These are phyloP conservation scores for Termitomyces sp. DNA, from an alignment of 768 basidiomycete species.

Conservation along the genomic window DNA sequence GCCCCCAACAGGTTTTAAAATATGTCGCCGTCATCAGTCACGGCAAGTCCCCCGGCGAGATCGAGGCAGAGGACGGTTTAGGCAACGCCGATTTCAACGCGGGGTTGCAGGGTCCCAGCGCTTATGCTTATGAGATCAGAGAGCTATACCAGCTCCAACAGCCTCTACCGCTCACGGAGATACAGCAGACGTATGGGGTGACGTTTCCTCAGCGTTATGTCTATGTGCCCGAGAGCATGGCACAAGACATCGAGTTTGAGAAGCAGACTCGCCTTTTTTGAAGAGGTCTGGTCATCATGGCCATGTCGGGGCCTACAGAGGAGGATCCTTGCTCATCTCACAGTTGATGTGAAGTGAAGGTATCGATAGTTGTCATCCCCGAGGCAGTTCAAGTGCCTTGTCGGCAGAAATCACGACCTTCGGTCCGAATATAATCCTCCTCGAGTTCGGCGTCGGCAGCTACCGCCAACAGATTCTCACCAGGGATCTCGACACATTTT, in stretches of 20 bases:
- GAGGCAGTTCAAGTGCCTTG: neutral
- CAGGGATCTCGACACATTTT: no score
- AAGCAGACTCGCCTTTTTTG: neutral
- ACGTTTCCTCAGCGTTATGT: constrained; percentile 1
- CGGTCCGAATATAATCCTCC: neutral
- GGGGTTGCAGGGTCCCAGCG: neutral
- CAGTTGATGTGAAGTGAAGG: neutral
- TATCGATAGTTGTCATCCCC: neutral
- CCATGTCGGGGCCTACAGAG: neutral
- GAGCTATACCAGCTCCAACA: neutral
- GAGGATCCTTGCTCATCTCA: neutral
- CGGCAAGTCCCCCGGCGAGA: neutral
- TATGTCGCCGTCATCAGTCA: neutral
- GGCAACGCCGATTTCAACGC: constrained; percentile 1
- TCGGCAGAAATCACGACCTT: neutral
- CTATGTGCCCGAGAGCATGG: neutral
- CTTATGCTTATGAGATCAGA: neutral
- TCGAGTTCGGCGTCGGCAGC: neutral
- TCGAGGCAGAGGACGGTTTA: neutral
- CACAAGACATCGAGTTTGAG: neutral
- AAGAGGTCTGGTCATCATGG: neutral
- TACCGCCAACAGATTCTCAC: no score
- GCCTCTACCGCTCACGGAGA: neutral
- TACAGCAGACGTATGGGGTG: neutral
- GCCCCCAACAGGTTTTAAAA: neutral